Conservation (phyloP, 805 yeast species). For the Zygoascus tannicola region DNA sequence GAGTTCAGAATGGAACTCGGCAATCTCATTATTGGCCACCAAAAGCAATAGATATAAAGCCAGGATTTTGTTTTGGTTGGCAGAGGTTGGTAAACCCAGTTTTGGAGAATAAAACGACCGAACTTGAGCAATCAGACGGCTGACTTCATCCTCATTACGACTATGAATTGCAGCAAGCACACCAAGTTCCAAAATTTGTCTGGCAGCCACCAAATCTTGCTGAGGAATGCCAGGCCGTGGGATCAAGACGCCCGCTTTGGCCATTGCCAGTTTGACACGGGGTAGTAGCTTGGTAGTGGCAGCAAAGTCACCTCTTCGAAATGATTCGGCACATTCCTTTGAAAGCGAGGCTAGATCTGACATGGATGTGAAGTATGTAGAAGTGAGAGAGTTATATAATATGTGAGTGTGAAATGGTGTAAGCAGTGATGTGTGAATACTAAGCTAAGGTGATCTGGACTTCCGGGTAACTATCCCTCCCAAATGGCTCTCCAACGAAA, state of each 20-base stretch:
- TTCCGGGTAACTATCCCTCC: no score
- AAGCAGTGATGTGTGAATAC: no score
- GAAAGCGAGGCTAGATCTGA: constrained; percentile 38
- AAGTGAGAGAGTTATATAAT: no score
- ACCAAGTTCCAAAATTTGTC: constrained; percentile 80
- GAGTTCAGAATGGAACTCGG: constrained; percentile 82
- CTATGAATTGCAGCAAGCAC: constrained; percentile 68
- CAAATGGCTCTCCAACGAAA: no score
- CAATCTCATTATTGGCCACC: constrained; percentile 74
- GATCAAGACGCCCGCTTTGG: constrained; percentile 66
- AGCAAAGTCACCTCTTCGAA: constrained; percentile 50
- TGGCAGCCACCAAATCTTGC: constrained; percentile 63
- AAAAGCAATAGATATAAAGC: constrained; percentile 69
- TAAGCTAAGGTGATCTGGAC: no score
- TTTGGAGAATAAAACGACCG: constrained; percentile 59
- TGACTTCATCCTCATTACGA: constrained; percentile 54
- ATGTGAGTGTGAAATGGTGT: background rate
- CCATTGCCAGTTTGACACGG: constrained; percentile 66
- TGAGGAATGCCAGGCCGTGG: constrained; percentile 42
- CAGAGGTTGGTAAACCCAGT: constrained; percentile 36
- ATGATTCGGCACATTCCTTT: constrained; percentile 55
- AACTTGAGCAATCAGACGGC: constrained; percentile 63
- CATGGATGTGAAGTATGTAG: no score
- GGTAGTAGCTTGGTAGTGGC: constrained; percentile 56
- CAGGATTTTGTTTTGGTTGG: constrained; percentile 61